Percentiles rank a stretch among this genome's conserved stretches.
Evolutionary conservation across 1,284 basidiomycete genomes (phyloP).

Genomic region (Cryptococcus sp.): DNA sequence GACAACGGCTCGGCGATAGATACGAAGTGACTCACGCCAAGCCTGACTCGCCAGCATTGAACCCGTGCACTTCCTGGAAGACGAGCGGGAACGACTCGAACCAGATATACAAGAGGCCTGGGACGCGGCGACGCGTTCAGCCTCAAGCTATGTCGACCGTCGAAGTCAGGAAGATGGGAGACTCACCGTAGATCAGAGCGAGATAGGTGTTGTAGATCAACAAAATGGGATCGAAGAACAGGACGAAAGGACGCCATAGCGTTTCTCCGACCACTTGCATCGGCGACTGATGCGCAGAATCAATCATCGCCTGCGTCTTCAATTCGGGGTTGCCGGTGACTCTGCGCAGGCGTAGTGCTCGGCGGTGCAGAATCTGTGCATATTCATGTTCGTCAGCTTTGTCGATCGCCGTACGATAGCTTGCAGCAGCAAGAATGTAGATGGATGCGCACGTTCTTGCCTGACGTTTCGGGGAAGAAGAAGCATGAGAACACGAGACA

Average conservation of each 20-base stretch:
- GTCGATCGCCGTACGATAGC: no score
- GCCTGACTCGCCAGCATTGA: conserved; percentile 18
- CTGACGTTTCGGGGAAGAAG: conserved; percentile 36
- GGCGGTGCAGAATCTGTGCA: conserved; percentile 44
- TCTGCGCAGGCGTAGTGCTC: conserved; percentile 48
- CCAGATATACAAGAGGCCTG: conserved; percentile 22
- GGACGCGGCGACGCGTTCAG: no score
- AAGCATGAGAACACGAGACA: conserved; percentile 37
- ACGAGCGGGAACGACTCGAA: conserved; percentile 43
- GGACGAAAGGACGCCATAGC: conserved; percentile 34
- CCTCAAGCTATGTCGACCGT: not conserved
- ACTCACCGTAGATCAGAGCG: conserved; percentile 26
- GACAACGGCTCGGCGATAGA: not conserved
- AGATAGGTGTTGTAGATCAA: conserved; percentile 39
- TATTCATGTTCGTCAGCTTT: no score
- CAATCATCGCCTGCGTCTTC: conserved; percentile 40
- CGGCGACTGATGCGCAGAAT: conserved; percentile 19
- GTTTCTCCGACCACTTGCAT: conserved; percentile 24
- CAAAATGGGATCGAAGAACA: conserved; percentile 45
- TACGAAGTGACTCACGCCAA: conserved; percentile 13
- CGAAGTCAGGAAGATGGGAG: not conserved
- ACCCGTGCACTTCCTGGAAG: conserved; percentile 27
- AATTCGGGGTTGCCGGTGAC: conserved; percentile 49
- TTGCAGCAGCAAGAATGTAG: not conserved
- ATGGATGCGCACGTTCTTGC: conserved; percentile 5